These are phyloP conservation scores for Aspergillus tamarii DNA, from an alignment of 2,329 filamentous ascomycete genomes.

Conservation along the genomic window DNA sequence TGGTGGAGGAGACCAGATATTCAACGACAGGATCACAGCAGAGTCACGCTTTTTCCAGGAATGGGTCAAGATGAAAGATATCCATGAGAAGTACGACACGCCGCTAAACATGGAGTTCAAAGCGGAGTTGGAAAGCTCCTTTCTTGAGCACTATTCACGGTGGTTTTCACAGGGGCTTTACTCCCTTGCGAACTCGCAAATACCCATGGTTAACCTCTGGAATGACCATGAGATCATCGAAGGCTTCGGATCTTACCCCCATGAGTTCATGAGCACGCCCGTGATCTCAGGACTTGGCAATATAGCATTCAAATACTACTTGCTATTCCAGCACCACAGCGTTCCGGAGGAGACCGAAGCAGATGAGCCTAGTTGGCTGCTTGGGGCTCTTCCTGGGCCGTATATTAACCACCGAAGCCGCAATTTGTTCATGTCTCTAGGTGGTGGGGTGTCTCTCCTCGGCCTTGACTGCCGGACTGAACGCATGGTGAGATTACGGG, in stretches of 20 bases:
- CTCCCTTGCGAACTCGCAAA: conserved; percentile 87
- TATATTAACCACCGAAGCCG: conserved; percentile 88
- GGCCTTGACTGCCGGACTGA: conserved; percentile 92
- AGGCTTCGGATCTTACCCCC: conserved; percentile 89
- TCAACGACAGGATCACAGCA: conserved; percentile 82
- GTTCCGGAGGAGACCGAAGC: conserved; percentile 76
- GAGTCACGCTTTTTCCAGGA: conserved; percentile 76
- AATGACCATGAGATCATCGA: conserved; percentile 93
- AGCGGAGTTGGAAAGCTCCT: conserved; percentile 84
- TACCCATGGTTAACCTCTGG: conserved; percentile 98
- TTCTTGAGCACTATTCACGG: conserved; percentile 82
- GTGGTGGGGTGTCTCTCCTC: conserved; percentile 76
- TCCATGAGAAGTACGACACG: conserved; percentile 75
- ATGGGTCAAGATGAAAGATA: conserved; percentile 82
- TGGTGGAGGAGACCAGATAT: conserved; percentile 94
- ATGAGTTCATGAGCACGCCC: conserved; percentile 86
- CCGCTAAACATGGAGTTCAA: conserved; percentile 82
- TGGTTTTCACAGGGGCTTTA: conserved; percentile 98
- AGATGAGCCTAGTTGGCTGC: conserved; percentile 87
- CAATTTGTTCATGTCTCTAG: conserved; percentile 83
- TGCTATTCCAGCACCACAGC: conserved; percentile 97
- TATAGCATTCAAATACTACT: conserved; percentile 97
- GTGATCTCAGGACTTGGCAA: conserved; percentile 89
- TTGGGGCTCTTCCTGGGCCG: conserved; percentile 78
- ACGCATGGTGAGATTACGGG: conserved; percentile 59